phyloP scores from a whole-genome alignment of 2,329 filamentous ascomycete genomes.

The Chalaropsis thielavioides region DNA sequence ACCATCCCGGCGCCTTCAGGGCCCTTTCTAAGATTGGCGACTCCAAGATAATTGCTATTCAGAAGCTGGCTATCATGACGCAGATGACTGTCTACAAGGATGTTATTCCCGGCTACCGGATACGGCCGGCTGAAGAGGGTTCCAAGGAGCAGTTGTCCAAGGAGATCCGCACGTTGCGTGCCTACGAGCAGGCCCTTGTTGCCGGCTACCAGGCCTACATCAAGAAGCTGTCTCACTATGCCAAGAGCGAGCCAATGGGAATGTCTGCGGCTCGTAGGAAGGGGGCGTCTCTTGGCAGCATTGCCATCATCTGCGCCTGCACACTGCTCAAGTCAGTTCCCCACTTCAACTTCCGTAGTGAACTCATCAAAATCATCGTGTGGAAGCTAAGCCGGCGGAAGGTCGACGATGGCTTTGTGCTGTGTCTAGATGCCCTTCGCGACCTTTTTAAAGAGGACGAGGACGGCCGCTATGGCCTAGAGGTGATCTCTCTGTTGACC shows the following conservation, averaged over 20 bases:
- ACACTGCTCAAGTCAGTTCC: constrained; percentile 67
- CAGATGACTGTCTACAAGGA: constrained; percentile 90
- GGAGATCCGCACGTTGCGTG: constrained; percentile 67
- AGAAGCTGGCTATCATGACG: constrained; percentile 73
- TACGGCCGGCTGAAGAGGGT: constrained; percentile 66
- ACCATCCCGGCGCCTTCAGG: constrained; percentile 69
- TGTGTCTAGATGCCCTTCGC: constrained; percentile 65
- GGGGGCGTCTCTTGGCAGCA: constrained; percentile 46
- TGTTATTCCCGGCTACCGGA: constrained; percentile 89
- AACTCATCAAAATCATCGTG: constrained; percentile 76
- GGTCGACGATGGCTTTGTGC: constrained; percentile 60
- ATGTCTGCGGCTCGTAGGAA: constrained; percentile 19
- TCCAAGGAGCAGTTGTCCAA: constrained; percentile 73
- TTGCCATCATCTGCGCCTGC: constrained; percentile 78
- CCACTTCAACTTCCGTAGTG: constrained; percentile 91
- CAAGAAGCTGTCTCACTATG: constrained; percentile 54
- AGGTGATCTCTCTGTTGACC: constrained; percentile 68
- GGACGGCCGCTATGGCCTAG: constrained; percentile 74
- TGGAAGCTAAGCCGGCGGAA: constrained; percentile 62
- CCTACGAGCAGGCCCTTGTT: constrained; percentile 79
- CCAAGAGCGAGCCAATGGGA: constrained; percentile 37
- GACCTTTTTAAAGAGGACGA: constrained; percentile 75
- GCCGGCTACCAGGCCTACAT: constrained; percentile 75
- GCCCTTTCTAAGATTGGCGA: constrained; percentile 59
- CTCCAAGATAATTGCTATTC: constrained; percentile 55